Base-by-base conservation (phyloP, 2,329 filamentous ascomycete species). In the Nothophaeocryptopus gaeumannii region DNA sequence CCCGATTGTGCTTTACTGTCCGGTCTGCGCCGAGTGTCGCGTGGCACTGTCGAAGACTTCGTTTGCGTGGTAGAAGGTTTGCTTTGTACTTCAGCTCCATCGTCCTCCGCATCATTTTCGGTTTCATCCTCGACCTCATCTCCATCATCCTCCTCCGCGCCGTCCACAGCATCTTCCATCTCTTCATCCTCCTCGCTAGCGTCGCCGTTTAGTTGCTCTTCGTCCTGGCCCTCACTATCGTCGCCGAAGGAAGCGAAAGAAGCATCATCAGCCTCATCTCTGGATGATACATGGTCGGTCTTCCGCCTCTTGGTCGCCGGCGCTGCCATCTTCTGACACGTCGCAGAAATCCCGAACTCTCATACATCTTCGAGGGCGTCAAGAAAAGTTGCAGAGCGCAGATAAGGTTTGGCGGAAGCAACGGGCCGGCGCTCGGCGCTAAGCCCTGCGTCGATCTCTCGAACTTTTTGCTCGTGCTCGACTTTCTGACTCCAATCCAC, bases 221-320 rank as follows among this genome's bases (percentile, higher is more conserved):
- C 20, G 7, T 26, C 20, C 20, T 26, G 20, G 7, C 7, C 20
- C 20, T 26, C 20, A 26, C 20, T 26, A 13, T 53, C 51, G 13
- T 58, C 55, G 37, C 57, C 51, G 37, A 67, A 68, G 5, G 66
- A 68, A n/a, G 63, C 67, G 40, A 67, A 67, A 1, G 66, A 69
- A 5, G 56, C 60, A 39, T 58, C 58, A 14, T 61, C 61, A 14
- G 53, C 55, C 3, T 59, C 59, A n/a, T 62, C 59, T 7, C 50
- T 49, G 2, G 64, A 62, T 2, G 63, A 60, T n/a, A 59, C 56
- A 51, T 69, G 67, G 14, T 61, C 63, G 30, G 65, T 51, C 52
- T 69, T 70, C 39, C 67, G 59, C 43, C 62, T 62, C 58, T 70
- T 70, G 36, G 32, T 58, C 29, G 58, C 60, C 2, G 57, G 58